Percentiles rank a stretch among this genome's conserved stretches.
phyloP scores from a whole-genome alignment of 495 filamentous ascomycete species.

The Tetracladium setigerum region DNA sequence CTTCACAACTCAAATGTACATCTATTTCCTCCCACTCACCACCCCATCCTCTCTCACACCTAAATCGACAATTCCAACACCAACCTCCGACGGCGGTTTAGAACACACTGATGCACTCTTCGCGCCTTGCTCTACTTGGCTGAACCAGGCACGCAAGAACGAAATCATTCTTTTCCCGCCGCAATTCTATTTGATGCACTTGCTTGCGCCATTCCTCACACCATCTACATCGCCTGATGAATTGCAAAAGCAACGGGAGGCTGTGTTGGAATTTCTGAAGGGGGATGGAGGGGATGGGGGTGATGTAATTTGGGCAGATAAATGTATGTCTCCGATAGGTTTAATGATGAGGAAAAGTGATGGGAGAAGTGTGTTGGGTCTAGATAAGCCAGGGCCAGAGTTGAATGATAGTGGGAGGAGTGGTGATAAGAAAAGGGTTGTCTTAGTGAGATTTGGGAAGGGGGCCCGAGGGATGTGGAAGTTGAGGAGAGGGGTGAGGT shows the following conservation, averaged over 20 bases:
- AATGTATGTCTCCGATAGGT: constrained; percentile 64
- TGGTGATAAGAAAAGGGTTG: constrained; percentile 67
- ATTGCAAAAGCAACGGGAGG: constrained; percentile 45
- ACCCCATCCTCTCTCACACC: constrained; percentile 31
- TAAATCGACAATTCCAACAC: constrained; percentile 41
- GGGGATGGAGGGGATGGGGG: constrained; percentile 24
- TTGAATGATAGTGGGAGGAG: constrained; percentile 49
- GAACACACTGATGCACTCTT: constrained; percentile 83
- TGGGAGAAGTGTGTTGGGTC: constrained; percentile 51
- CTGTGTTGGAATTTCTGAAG: constrained; percentile 49
- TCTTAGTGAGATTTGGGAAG: constrained; percentile 59
- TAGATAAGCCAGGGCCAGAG: constrained; percentile 69
- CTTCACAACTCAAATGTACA: constrained; percentile 92
- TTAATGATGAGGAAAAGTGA: constrained; percentile 48
- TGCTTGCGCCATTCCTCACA: constrained; percentile 55
- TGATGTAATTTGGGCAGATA: constrained; percentile 62
- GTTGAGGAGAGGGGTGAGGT: constrained; percentile 47
- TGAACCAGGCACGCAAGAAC: constrained; percentile 47
- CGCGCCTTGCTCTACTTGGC: constrained; percentile 59
- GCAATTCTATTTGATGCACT: constrained; percentile 70
- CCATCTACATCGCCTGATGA: constrained; percentile 30
- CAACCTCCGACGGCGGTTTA: constrained; percentile 74
- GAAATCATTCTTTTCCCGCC: constrained; percentile 86
- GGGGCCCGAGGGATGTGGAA: constrained; percentile 47
- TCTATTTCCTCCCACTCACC: constrained; percentile 79